phyloP scores from a whole-genome alignment of 1,284 basidiomycete species.

The Cryptococcus sp. region DNA sequence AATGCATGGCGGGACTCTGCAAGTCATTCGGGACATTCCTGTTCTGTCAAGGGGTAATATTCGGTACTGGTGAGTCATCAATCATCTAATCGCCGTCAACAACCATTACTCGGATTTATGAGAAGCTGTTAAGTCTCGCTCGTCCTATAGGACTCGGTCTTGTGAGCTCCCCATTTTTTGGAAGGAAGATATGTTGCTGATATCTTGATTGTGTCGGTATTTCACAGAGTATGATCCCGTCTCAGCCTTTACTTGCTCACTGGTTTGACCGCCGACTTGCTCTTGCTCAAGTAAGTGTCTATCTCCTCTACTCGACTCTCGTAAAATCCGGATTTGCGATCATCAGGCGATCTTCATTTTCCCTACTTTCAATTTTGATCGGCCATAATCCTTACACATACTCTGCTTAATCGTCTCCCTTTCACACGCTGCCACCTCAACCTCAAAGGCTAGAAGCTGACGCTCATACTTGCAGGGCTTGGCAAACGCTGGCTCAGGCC shows the following conservation, averaged over 20 bases:
- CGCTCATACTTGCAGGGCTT: conserved; percentile 24
- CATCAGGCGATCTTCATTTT: too few relatives aligned
- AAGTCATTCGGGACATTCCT: conserved; percentile 35
- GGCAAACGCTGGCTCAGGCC: conserved; percentile 44
- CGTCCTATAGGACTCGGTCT: conserved; percentile 12
- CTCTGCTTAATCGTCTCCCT: not conserved
- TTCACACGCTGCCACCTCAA: not conserved
- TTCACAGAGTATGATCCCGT: conserved; percentile 39
- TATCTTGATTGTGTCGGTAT: not conserved
- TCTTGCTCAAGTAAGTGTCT: conserved; percentile 37
- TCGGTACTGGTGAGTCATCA: conserved; percentile 33
- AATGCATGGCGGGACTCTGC: conserved; percentile 38
- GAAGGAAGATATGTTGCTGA: not conserved
- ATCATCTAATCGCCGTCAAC: not conserved
- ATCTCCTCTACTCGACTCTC: not conserved
- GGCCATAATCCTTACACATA: not conserved
- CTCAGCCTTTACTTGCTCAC: conserved; percentile 48
- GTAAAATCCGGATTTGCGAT: not conserved
- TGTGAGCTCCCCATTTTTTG: not conserved
- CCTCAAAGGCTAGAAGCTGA: not conserved
- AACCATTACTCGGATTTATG: not conserved
- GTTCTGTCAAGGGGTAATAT: conserved; percentile 42
- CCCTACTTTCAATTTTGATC: not conserved
- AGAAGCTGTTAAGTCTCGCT: not conserved
- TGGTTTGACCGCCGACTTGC: conserved; percentile 50